Evolutionary conservation across 2,329 filamentous ascomycete genomes (phyloP), one percentile per base, ranked within the genome.

Genomic region (Cercospora janseana): DNA sequence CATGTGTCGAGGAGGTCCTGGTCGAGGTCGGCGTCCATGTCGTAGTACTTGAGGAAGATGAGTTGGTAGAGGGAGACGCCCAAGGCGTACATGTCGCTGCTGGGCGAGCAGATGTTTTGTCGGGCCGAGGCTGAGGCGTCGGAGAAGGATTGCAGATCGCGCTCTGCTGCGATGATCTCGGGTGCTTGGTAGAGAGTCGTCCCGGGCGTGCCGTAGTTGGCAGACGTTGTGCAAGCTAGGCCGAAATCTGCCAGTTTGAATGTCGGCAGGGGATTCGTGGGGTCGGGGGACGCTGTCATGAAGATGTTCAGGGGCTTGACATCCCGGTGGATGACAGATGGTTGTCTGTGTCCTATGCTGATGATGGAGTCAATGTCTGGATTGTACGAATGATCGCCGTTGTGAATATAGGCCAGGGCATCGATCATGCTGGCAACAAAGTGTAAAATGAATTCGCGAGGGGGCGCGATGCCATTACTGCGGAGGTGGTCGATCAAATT

Each of bases 401-500:
- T n/a, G 32, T 67, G 64, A 3, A 65, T 16, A 47, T 54, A 65
- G 5, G 54, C 54, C 4, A 66, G 37, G 2, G 59, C 63, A 12
- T 59, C 44, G 37, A 56, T 47, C 52, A 67, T 55, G n/a, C 51
- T 55, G 20, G 51, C 50, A 45, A 62, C 49, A 46, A 61, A 56
- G 41, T 62, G 60, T 6, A 62, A 49, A 15, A 60, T 41, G 52
- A 65, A 56, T 1, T 41, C 41, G 10, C 52, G 51, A 3, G 60
- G 60, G 10, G 47, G 15, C 3, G 16, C 35, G 34, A 20, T 20
- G 34, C 28, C 20, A 5, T 6, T n/a, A 2, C 15, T 4, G 10
- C 43, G 13, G 13, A 51, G 51, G 18, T 55, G 46, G 1, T 34
- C 4, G 21, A 56, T 43, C 16, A 60, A 49, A 13, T 56, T 50